These are phyloP conservation scores for Fusarium longipes DNA, from an alignment of 2,329 filamentous ascomycete species.

Conservation along the genomic window DNA sequence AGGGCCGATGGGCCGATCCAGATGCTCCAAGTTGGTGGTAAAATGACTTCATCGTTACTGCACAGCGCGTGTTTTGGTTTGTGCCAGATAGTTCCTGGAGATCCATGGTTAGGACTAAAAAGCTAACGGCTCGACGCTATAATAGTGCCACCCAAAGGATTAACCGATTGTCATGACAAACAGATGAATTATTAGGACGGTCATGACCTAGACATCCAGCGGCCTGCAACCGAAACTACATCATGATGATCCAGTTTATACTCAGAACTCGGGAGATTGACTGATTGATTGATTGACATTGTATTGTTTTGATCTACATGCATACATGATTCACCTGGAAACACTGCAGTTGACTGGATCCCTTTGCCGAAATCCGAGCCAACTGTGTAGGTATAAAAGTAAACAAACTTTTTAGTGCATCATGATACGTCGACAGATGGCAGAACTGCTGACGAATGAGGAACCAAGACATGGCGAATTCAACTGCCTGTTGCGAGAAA, in stretches of 20 bases:
- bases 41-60: slow-evolving; percentile 30
- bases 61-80: slow-evolving; percentile 15
- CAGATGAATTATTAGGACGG: background rate
- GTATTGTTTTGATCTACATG: background rate
- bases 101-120: slow-evolving; percentile 9
- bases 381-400: slow-evolving; percentile 15
- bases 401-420: slow-evolving; percentile 32
- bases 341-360: background rate
- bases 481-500: slow-evolving; percentile 14
- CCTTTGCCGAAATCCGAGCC: slow-evolving; percentile 17
- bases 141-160: background rate
- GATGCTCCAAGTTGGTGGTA: slow-evolving; percentile 8
- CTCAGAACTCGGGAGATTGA: too few relatives aligned
- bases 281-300: background rate
- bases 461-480: slow-evolving; percentile 5
- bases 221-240: slow-evolving; percentile 4
- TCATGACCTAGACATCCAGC: background rate
- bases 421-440: slow-evolving; percentile 15
- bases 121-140: slow-evolving; percentile 11
- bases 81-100: slow-evolving; percentile 7
- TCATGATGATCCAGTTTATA: slow-evolving; percentile 18
- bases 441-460: slow-evolving; percentile 30
- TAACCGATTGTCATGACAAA: slow-evolving; percentile 14
- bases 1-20: background rate
- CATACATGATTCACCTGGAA: slow-evolving; percentile 12